phyloP scores from a whole-genome alignment of 2,329 filamentous ascomycete genomes.

The Aspergillus versicolor region DNA sequence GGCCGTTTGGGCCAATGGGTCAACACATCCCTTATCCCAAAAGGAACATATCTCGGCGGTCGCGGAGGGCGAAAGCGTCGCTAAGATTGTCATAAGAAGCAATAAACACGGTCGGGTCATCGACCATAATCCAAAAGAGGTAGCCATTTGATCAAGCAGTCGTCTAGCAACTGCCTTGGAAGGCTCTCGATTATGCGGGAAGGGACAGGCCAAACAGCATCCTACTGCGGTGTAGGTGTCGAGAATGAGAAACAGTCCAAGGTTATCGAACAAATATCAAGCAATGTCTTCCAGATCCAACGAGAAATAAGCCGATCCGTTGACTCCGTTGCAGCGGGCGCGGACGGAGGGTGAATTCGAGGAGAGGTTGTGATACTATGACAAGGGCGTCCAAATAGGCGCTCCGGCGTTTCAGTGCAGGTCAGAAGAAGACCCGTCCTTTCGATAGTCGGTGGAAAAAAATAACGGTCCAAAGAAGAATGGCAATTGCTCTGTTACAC shows the following conservation, averaged over 20 bases:
- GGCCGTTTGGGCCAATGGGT: constrained; percentile 39
- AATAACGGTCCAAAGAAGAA: neutral
- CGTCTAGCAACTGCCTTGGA: constrained; percentile 22
- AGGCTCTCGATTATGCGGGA: constrained; percentile 16
- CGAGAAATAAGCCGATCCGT: neutral
- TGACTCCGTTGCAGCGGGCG: neutral
- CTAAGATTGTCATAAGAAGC: constrained; percentile 19
- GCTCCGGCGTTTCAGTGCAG: neutral
- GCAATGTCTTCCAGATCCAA: neutral
- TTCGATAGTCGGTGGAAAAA: neutral
- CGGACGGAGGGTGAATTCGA: neutral
- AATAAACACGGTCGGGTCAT: constrained; percentile 17
- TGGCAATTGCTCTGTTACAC: neutral
- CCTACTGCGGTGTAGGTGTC: constrained; percentile 20
- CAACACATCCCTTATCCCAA: constrained; percentile 35
- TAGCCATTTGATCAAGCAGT: constrained; percentile 21
- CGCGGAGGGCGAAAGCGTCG: constrained; percentile 19
- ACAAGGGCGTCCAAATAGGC: neutral
- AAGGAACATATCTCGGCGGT: constrained; percentile 37
- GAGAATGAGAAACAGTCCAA: constrained; percentile 1
- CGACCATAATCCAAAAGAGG: constrained; percentile 11
- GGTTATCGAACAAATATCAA: neutral
- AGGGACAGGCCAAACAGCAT: constrained; percentile 23
- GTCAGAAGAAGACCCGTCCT: neutral
- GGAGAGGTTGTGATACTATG: neutral